Base-by-base conservation (phyloP, 1,139 yeast genomes). In the Hemisphaericaspora subhashii region DNA sequence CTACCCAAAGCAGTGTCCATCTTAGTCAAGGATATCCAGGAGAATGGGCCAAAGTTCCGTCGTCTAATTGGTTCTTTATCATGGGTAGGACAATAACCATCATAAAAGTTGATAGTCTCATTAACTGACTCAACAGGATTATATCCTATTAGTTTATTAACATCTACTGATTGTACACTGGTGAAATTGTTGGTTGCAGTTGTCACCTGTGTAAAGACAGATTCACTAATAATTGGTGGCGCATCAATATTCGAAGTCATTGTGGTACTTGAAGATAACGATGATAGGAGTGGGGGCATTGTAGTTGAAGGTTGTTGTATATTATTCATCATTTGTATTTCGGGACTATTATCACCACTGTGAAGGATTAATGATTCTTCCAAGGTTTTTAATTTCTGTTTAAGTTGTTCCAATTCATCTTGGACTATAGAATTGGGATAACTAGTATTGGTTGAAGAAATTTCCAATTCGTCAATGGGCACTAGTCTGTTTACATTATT, bases 81-180 rank as follows among this genome's bases (percentile, higher is more conserved):
- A 16, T 49, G 47, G 1, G 65, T 42, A 5, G 67, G 53, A 12
- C 55, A 48, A 42, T 65, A 64, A 3, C 64, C 63, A n/a, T 56
- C 56, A 43, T 52, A 59, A 40, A 70, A 67, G 38, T 58, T 64
- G 37, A 68, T 57, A 4, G 53, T 49, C 36, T 68, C 75, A 16
- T 34, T 27, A 8, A 31, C 41, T 14, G 42, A 41, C 20, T 39
- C 50, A 3, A 45, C 36, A 1, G 50, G 50, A 31, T 47, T 47
- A 22, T 40, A 22, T 9, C 51, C 51, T 9, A 43, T 31, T 13
- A 43, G 17, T n/a, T 27, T 36, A 5, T 23, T 27, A 13, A 28
- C 12, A 8, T 30, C 37, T 18, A 25, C 11, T 5, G 35, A 26
- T 17, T 12, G 15, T 11, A 22, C 37, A 7, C 18, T 22, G 11